Evolutionary conservation across 2,329 filamentous ascomycete species (phyloP), one percentile per base, ranked within the genome.

Genomic region (Trichoderma endophyticum): DNA sequence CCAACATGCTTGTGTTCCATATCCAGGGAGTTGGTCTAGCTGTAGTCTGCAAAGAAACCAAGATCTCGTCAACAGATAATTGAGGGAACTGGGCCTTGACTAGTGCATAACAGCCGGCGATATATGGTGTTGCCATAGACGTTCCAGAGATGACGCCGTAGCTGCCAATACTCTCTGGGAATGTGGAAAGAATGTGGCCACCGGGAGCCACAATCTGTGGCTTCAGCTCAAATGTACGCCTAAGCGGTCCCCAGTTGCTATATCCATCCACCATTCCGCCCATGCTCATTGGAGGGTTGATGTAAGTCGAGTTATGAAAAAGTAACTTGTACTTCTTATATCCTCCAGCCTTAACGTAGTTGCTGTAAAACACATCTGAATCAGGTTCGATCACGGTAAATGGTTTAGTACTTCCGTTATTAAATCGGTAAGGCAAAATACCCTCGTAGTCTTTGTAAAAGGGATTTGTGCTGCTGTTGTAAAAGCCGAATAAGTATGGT

Each of bases 141-240:
- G 62, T 65, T 65, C 62, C 62, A 15, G 62, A 65, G 15, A 65
- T 51, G 11, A 65, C n/a, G 8, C 62, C 62, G 15, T 65, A 65
- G 43, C 62, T 65, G 7, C 62, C 62, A 34, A 65, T 65, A 7
- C 43, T 65, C 8, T 65, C 62, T 7, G 62, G 62, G 28, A 65
- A 54, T 6, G 62, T 65, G 43, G 62, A 65, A 26, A 65, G 26
- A 24, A 65, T 65, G 24, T 65, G 62, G n/a, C 62, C 62, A 6
- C 62, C 62, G 7, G 62, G 62, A 65, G 62, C 62, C 26, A 32
- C 39, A 18, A 65, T 65, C 14, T 65, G 39, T 4, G 62, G 62
- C 28, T 65, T 65, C 4, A 65, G 62, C n/a, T 65, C 62, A 24
- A 32, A 65, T 34, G 62, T 65, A 18, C 28, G 62, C 43, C 62